Conservation (phyloP, 1,284 basidiomycete genomes). For the Fomitopsis pinicola region DNA sequence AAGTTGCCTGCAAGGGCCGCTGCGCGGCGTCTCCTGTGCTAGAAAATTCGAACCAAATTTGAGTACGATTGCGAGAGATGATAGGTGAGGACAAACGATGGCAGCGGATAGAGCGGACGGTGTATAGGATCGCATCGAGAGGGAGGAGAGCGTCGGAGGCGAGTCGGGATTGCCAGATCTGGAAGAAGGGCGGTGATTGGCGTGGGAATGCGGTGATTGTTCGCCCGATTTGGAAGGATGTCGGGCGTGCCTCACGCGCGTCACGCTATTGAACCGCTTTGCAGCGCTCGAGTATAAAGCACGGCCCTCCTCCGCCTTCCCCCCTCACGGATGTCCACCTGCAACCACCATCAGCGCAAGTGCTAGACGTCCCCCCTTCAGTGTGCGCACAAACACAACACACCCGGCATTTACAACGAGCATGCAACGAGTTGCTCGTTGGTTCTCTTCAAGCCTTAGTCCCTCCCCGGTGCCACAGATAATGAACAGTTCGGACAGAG, state of each 20-base stretch:
- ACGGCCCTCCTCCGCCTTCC: not conserved
- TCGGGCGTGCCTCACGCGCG: not conserved
- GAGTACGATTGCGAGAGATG: not conserved
- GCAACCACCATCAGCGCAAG: not conserved
- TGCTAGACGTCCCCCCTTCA: not conserved
- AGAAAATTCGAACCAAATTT: not conserved
- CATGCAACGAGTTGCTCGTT: not conserved
- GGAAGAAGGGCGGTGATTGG: not conserved
- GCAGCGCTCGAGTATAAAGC: constrained; percentile 1
- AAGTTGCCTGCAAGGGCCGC: not conserved
- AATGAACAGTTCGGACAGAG: not conserved
- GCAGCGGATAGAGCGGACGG: not conserved
- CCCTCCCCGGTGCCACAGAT: not conserved
- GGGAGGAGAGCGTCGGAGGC: not conserved
- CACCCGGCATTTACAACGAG: not conserved
- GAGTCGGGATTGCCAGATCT: not conserved
- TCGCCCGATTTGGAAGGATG: not conserved
- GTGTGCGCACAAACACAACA: not conserved
- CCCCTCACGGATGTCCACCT: constrained; percentile 2
- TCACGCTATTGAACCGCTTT: not conserved
- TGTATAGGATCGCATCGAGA: no score
- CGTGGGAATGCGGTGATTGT: not conserved
- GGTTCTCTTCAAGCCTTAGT: not conserved
- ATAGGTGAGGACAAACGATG: no score
- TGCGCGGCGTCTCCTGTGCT: not conserved